These are phyloP conservation scores for Solanum stenotomum DNA, from an alignment of 257 asterid genomes.

Conservation along the genomic window DNA sequence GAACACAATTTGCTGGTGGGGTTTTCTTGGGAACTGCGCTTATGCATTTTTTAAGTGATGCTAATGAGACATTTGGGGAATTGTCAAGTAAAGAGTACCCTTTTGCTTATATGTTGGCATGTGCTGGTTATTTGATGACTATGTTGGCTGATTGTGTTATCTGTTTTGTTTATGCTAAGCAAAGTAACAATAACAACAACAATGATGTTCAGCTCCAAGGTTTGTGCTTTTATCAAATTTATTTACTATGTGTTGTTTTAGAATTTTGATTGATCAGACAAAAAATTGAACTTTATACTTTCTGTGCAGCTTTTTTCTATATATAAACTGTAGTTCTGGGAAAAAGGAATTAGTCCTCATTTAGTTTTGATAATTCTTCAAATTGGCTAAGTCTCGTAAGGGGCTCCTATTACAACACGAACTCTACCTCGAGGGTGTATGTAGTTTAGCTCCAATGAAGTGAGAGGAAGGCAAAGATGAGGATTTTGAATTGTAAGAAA, in stretches of 20 bases:
- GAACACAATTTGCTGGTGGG: constrained; percentile 95
- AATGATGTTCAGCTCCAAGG: constrained; percentile 49
- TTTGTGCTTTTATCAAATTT: constrained; percentile 4
- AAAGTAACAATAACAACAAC: not conserved
- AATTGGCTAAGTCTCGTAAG: too few species aligned
- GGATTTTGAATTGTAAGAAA: not conserved
- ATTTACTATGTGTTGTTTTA: not conserved
- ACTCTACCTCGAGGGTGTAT: too few species aligned
- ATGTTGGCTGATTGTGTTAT: constrained; percentile 77
- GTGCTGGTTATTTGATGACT: constrained; percentile 69
- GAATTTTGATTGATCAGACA: not conserved
- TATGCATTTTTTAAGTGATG: constrained; percentile 90
- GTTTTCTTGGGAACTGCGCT: constrained; percentile 76
- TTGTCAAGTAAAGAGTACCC: constrained; percentile 63
- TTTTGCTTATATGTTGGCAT: constrained; percentile 78
- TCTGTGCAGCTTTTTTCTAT: not conserved
- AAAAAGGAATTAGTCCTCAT: not conserved
- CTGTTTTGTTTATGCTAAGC: constrained; percentile 41
- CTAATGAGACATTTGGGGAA: constrained; percentile 63
- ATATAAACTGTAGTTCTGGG: not conserved
- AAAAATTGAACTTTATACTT: not conserved
- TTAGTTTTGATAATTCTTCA: not conserved
- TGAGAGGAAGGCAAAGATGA: not conserved
- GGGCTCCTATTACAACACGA: too few species aligned
- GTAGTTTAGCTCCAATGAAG: too few species aligned